Evolutionary conservation across 2,329 filamentous ascomycete genomes (phyloP).

Genomic region (Talaromyces sp.): DNA sequence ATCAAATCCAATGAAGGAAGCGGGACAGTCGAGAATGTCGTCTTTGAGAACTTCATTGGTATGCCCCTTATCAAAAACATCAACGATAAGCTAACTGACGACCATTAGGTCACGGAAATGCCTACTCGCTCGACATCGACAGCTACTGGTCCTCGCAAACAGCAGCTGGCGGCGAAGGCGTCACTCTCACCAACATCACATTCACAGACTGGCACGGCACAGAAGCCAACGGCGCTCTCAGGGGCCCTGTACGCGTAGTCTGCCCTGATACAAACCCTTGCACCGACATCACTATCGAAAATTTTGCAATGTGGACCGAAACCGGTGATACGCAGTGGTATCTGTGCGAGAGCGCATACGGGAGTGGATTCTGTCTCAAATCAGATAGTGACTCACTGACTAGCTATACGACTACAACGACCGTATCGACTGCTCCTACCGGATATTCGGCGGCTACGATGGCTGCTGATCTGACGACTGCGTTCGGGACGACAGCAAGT

Average conservation of each 20-base stretch:
- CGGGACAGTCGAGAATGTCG: conserved; percentile 43
- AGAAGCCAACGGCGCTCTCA: not conserved
- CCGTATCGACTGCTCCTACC: conserved; percentile 26
- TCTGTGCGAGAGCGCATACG: not conserved
- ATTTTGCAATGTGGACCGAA: not conserved
- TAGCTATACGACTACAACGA: conserved; percentile 23
- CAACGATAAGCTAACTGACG: not conserved
- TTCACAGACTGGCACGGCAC: not conserved
- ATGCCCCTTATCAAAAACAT: not conserved
- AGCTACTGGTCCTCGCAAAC: not conserved
- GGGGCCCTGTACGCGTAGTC: not conserved
- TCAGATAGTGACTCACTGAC: conserved; percentile 18
- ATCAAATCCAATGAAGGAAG: conserved; percentile 51
- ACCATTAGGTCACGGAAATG: conserved; percentile 52
- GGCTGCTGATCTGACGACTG: conserved; percentile 25
- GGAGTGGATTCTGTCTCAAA: conserved; percentile 29
- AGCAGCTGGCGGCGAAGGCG: not conserved
- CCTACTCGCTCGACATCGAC: conserved; percentile 44
- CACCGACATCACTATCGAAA: not conserved
- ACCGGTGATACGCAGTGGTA: not conserved
- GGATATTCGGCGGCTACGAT: conserved; percentile 30
- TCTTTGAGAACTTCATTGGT: conserved; percentile 53
- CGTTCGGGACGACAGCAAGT: conserved; percentile 22
- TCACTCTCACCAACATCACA: not conserved
- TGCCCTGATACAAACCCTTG: not conserved